Evolutionary conservation across 1,284 basidiomycete species (phyloP), one percentile per base, ranked within the genome.

Genomic region (Ceratobasidium theobromae): DNA sequence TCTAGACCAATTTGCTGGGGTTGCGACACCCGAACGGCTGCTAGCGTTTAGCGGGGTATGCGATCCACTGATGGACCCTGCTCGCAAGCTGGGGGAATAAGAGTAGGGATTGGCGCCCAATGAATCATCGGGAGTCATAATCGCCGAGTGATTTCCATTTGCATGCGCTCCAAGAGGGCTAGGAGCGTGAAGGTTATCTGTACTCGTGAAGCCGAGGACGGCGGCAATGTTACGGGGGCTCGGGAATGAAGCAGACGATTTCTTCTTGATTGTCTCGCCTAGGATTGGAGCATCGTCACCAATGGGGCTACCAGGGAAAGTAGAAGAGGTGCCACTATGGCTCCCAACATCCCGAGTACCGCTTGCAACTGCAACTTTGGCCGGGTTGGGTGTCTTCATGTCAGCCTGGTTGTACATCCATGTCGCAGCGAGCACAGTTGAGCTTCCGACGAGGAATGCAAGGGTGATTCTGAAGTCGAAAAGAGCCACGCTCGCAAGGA

Each of bases 401-500:
- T 60, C 49, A 9, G 48, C 72, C n/a, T 89, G 84, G 74, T 95
- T 95, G 79, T 97, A 97, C 69, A 95, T 79, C 85, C 90, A 94
- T 1, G 95, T 97, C 28, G 93, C 89, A 54, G 84, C 81, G 48
- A 98, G 84, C 54, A 97, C 95, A 68, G 93, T 83, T 33, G 81
- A 79, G 0, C 92, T 88, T 54, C 95, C 95, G 35, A 91, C 77
- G 68, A 95, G 77, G 75, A 98, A 98, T 0, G 89, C 85, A 65
- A 87, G 81, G 0, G 95, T 92, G 75, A 98, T 88, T 46, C 83
- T 83, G 79, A 95, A 95, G 74, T 89, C 81, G 82, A 97, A 97
- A 43, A 97, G 84, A 8, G 85, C 85, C 65, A 96, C 88, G 3
- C 90, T 93, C 1, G 91, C 91, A 67, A 94, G 81, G 83, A 96